Evolutionary conservation across 2,329 filamentous ascomycete species (phyloP).

Genomic region (Phoma sp.): DNA sequence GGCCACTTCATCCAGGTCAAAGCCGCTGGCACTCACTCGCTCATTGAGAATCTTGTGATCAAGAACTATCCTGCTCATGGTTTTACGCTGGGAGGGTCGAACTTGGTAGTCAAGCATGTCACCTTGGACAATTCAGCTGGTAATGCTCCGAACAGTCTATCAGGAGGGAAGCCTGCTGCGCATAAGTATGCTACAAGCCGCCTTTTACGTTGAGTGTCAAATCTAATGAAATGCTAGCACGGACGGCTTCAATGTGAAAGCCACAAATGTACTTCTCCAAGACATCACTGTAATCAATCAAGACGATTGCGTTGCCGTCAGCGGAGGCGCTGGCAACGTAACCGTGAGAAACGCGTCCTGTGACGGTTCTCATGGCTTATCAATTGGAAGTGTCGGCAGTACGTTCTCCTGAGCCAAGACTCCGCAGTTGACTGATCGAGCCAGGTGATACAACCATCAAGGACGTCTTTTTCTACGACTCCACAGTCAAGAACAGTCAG

Average conservation of each 20-base stretch:
- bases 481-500: slow-evolving; percentile 58
- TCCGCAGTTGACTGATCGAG: background rate
- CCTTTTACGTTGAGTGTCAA: background rate
- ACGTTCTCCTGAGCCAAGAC: slow-evolving; percentile 52
- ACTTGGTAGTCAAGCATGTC: slow-evolving; percentile 57
- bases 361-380: slow-evolving; percentile 63
- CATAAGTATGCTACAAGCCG: background rate
- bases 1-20: slow-evolving; percentile 29
- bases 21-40: slow-evolving; percentile 64
- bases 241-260: slow-evolving; percentile 64
- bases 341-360: slow-evolving; percentile 53
- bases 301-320: slow-evolving; percentile 66
- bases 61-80: slow-evolving; percentile 63
- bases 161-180: background rate
- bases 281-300: slow-evolving; percentile 63
- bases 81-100: slow-evolving; percentile 56
- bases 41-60: slow-evolving; percentile 61
- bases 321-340: slow-evolving; percentile 58
- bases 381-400: slow-evolving; percentile 65
- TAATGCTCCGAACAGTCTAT: slow-evolving; percentile 41
- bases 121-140: slow-evolving; percentile 67
- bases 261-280: slow-evolving; percentile 57
- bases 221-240: slow-evolving; percentile 55
- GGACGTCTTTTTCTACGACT: slow-evolving; percentile 59
- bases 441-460: slow-evolving; percentile 54